Evolutionary conservation across 768 basidiomycete species (phyloP).

Genomic region (Sarcomyxa edulis): DNA sequence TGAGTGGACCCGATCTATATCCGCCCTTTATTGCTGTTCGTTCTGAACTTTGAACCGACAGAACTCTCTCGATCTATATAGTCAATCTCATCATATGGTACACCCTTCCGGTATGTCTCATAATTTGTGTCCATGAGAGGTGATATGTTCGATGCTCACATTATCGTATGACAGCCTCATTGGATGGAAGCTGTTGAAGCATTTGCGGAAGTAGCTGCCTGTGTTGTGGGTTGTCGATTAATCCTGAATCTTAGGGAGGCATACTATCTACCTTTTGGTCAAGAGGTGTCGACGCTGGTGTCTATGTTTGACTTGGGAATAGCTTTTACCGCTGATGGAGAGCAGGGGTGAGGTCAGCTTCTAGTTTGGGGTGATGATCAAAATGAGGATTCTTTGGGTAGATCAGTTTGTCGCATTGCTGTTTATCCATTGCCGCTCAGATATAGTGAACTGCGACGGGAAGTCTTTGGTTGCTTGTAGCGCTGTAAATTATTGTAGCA

Average conservation of each 20-base stretch:
- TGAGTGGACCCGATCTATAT: background rate
- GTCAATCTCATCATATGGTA: constrained; percentile 2
- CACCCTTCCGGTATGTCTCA: constrained; percentile 2
- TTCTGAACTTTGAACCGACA: too few species aligned
- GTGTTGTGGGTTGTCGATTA: constrained; percentile 14
- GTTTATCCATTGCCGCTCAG: too few species aligned
- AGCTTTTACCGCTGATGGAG: too few species aligned
- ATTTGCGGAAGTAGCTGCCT: constrained; percentile 7
- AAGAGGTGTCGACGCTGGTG: too few species aligned
- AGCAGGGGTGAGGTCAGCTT: too few species aligned
- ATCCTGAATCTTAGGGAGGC: constrained; percentile 18
- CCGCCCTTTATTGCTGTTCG: background rate
- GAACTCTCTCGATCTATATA: constrained; percentile 1
- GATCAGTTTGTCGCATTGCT: too few species aligned
- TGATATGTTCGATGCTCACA: background rate
- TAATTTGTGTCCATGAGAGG: background rate
- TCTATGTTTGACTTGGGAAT: too few species aligned
- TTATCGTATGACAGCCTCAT: constrained; percentile 4
- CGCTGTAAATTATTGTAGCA: too few species aligned
- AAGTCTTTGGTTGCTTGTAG: too few species aligned
- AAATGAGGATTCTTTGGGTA: too few species aligned
- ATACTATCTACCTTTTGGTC: constrained; percentile 18
- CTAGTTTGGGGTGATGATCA: too few species aligned
- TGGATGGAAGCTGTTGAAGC: constrained; percentile 6
- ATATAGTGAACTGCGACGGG: too few species aligned